Evolutionary conservation across 805 yeast genomes (phyloP).

Genomic region (Saccharomycopsis synnaedendra): DNA sequence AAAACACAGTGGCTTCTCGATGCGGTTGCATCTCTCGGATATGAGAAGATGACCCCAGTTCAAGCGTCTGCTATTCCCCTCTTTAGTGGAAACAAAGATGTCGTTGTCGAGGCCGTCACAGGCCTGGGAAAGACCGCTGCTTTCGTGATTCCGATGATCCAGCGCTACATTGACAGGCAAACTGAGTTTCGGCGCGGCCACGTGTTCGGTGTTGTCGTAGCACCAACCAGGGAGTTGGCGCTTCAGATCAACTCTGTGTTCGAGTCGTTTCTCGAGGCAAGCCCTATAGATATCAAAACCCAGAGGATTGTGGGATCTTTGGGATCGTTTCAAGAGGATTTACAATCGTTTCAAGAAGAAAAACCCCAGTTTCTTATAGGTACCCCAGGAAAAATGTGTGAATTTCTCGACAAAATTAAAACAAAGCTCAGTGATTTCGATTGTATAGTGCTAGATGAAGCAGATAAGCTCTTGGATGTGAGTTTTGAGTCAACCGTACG

Average conservation of each 20-base stretch:
- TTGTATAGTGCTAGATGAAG: conserved; percentile 79
- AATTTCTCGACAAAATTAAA: conserved; percentile 52
- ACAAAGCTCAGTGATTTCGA: conserved; percentile 45
- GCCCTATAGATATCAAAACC: conserved; percentile 28
- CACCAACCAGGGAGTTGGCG: conserved; percentile 60
- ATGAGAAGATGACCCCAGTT: conserved; percentile 83
- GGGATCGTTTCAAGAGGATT: conserved; percentile 57
- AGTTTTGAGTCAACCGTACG: conserved; percentile 64
- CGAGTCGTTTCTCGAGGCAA: conserved; percentile 32
- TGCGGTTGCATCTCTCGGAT: conserved; percentile 69
- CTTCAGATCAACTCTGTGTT: conserved; percentile 63
- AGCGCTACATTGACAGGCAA: conserved; percentile 37
- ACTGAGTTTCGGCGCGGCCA: conserved; percentile 41
- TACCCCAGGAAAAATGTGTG: conserved; percentile 84
- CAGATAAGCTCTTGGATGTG: conserved; percentile 75
- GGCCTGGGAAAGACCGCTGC: conserved; percentile 98
- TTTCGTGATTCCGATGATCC: conserved; percentile 72
- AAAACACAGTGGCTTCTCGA: conserved; percentile 19
- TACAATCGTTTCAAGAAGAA: conserved; percentile 38
- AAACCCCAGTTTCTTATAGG: conserved; percentile 75
- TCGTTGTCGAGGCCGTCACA: conserved; percentile 93
- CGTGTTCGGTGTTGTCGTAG: conserved; percentile 57
- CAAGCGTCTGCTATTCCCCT: conserved; percentile 92
- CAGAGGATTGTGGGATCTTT: conserved; percentile 59
- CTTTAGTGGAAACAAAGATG: conserved; percentile 77